Evolutionary conservation across 257 asterid species (phyloP).

Genomic region (Penstemon davidsonii): DNA sequence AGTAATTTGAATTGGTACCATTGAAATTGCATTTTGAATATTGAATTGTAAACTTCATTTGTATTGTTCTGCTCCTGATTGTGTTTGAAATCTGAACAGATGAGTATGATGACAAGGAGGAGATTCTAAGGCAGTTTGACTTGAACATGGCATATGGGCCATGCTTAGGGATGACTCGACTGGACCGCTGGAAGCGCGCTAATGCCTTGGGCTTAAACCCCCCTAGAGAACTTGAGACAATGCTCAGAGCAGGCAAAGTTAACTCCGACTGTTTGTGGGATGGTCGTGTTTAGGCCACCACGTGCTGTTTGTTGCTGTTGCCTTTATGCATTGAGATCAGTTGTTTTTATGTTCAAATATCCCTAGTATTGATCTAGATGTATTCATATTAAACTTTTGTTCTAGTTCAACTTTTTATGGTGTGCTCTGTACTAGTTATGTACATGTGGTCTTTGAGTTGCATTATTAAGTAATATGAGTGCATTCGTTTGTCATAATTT

Average conservation of each 20-base stretch:
- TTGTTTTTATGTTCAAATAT: constrained; percentile 7
- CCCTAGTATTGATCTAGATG: constrained; percentile 5
- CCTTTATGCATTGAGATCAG: background rate
- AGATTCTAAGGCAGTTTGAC: constrained; percentile 69
- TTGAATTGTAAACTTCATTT: background rate
- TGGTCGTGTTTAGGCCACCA: constrained; percentile 52
- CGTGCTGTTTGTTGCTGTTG: background rate
- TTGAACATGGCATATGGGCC: constrained; percentile 83
- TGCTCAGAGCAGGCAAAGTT: constrained; percentile 43
- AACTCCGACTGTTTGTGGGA: constrained; percentile 65
- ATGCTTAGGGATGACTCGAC: constrained; percentile 72
- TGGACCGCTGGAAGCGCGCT: constrained; percentile 80
- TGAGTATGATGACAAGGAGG: constrained; percentile 57
- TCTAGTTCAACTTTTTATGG: constrained; percentile 15
- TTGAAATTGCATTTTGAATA: background rate
- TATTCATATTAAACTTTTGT: background rate
- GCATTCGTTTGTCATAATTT: too few relatives aligned
- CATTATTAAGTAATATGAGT: background rate
- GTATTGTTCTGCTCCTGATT: background rate
- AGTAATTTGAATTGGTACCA: too few relatives aligned
- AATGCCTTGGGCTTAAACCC: constrained; percentile 58
- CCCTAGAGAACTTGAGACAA: constrained; percentile 46
- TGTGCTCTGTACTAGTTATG: background rate
- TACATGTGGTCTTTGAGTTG: background rate
- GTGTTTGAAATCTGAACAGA: constrained; percentile 29